Base-by-base conservation (phyloP, 2,329 filamentous ascomycete species). In the Xylaria multiplex region DNA sequence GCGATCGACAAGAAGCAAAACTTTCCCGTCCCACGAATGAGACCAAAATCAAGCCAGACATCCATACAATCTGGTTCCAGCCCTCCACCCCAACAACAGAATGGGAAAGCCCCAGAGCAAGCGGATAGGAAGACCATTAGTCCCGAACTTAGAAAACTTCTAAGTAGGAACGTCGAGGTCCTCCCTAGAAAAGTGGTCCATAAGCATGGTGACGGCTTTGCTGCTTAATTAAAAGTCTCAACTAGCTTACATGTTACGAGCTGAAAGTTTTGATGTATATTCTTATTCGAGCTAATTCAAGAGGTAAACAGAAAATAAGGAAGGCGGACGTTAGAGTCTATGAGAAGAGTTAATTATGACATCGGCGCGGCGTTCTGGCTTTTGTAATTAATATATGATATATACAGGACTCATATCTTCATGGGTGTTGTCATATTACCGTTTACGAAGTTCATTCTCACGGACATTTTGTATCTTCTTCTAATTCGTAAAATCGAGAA, bases 1-100 rank as follows among this genome's bases (percentile, higher is more conserved):
- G 91, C 93, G 0, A 90, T 97, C 42, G 96, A 99, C 79, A 95
- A 96, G 81, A 96, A 96, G 78, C 85, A 90, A 58, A 93, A 92
- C 74, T 96, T 97, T 72, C 93, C 93, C 0, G 81, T 83, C 0
- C 88, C 85, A 64, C 76, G 80, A 74, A 50, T 69, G 60, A 59
- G 59, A 69, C 55, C 69, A 62, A 59, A 62, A 60, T 54, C 71
- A 53, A 35, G 64, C 50, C 19, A 69, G 16, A 45, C 70, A 5
- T 55, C 65, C n/a, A 58, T 73, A 16, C 40, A 72, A 16, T 62
- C 75, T 62, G 5, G 71, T 46, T 63, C 70, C 50, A 24, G 35
- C 30, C 9, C 67, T 40, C 14, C 71, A n/a, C 13, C 68, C 16
- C 65, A 62, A 42, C 62, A 59, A 63, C 66, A 65, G 43, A 74